Percentiles rank a stretch among this genome's conserved stretches.
These are phyloP conservation scores for Amanita exitialis DNA, from an alignment of 768 basidiomycete species.

Conservation along the genomic window DNA sequence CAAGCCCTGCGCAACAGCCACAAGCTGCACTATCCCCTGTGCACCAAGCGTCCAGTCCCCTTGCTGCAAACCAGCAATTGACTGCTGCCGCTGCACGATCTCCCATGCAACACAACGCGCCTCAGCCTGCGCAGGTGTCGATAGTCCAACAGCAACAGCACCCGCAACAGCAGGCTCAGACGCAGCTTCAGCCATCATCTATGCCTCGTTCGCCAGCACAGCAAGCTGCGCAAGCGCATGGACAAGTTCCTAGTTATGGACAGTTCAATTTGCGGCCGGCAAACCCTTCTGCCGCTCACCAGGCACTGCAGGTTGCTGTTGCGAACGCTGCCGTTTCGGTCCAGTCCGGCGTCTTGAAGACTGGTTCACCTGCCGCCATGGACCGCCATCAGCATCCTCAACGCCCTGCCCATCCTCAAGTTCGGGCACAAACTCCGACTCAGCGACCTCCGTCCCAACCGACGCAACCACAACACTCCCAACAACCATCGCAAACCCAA, in stretches of 20 bases:
- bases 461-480: neutral
- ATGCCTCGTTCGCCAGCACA: conserved; percentile 6
- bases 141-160: neutral
- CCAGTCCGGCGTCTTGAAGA: neutral
- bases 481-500: neutral
- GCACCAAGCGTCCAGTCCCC: conserved; percentile 3
- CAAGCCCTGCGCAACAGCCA: conserved; percentile 3
- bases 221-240: neutral
- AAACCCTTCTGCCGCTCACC: conserved; percentile 1
- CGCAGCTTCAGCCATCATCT: neutral
- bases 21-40: conserved; percentile 1
- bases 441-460: neutral
- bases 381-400: neutral
- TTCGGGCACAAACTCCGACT: neutral
- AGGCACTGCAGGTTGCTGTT: conserved; percentile 2
- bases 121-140: neutral
- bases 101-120: neutral
- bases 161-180: neutral
- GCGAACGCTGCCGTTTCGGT: neutral
- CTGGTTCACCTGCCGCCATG: neutral
- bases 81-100: neutral
- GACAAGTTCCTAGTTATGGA: neutral
- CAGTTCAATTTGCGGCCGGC: conserved; percentile 5
- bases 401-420: neutral
- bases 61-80: neutral